A percentile compares a stretch with the other conserved stretches of the same genome.
These are phyloP conservation scores for Rhododendron mucronatum DNA, from an alignment of 148 eudicot species.

Conservation along the genomic window DNA sequence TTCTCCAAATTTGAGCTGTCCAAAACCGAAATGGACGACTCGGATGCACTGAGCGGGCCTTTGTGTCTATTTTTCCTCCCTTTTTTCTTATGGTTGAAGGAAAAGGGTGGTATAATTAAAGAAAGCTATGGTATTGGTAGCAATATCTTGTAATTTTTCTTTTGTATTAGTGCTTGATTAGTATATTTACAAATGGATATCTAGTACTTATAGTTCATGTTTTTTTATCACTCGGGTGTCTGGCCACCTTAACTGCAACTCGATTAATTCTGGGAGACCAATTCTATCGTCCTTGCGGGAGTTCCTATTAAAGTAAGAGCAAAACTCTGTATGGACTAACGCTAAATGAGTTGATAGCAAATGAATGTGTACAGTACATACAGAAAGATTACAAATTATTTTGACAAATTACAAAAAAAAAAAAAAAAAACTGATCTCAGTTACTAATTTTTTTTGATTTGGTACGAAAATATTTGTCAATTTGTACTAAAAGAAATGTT, in stretches of 20 bases:
- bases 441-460: too few relatives aligned
- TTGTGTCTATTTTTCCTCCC: not conserved
- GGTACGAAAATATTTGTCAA: too few relatives aligned
- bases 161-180: not conserved
- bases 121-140: not conserved
- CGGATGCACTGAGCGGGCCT: not conserved
- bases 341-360: too few relatives aligned
- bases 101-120: not conserved
- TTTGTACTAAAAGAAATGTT: too few relatives aligned
- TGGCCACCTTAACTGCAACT: not conserved
- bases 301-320: not conserved
- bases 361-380: too few relatives aligned
- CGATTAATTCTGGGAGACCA: not conserved
- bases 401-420: too few relatives aligned
- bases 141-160: not conserved
- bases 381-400: too few relatives aligned
- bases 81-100: not conserved
- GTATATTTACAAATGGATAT: not conserved
- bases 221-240: not conserved
- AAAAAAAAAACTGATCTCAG: too few relatives aligned
- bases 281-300: not conserved
- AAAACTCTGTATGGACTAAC: too few relatives aligned
- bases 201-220: not conserved
- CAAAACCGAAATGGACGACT: too few relatives aligned
- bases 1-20: too few relatives aligned